Evolutionary conservation across 768 basidiomycete genomes (phyloP).

Genomic region (Mycena metata): DNA sequence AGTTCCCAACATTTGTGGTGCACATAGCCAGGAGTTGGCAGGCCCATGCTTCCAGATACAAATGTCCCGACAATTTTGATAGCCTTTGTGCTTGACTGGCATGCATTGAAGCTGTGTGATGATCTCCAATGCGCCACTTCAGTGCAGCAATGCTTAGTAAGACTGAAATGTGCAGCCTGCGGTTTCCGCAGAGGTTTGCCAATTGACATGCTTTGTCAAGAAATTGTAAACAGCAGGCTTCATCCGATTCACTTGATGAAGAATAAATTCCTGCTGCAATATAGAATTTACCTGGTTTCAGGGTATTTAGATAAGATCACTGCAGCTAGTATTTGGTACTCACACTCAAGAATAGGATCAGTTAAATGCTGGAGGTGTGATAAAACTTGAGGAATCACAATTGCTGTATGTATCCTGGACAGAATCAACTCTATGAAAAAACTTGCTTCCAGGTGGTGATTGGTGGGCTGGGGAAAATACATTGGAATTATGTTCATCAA

Average conservation of each 20-base stretch:
- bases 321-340: not conserved
- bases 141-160: not conserved
- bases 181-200: not conserved
- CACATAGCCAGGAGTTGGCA: not conserved
- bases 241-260: not conserved
- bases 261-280: not conserved
- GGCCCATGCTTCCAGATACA: constrained; percentile 1
- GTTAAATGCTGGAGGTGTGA: too few relatives aligned
- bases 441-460: too few relatives aligned
- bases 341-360: too few relatives aligned
- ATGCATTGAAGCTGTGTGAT: not conserved
- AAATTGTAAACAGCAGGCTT: not conserved
- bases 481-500: too few relatives aligned
- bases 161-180: not conserved
- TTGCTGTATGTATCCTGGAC: not conserved
- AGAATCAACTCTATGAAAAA: too few relatives aligned
- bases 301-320: constrained; percentile 2
- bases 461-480: too few relatives aligned
- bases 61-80: not conserved
- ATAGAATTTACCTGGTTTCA: constrained; percentile 13
- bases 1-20: not conserved
- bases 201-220: constrained; percentile 2
- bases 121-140: not conserved
- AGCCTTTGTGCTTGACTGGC: not conserved
- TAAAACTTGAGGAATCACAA: not conserved